A percentile compares a stretch with the other conserved stretches of the same genome.
Evolutionary conservation across 345 rosid species (phyloP).

Genomic region (Laguncularia racemosa): DNA sequence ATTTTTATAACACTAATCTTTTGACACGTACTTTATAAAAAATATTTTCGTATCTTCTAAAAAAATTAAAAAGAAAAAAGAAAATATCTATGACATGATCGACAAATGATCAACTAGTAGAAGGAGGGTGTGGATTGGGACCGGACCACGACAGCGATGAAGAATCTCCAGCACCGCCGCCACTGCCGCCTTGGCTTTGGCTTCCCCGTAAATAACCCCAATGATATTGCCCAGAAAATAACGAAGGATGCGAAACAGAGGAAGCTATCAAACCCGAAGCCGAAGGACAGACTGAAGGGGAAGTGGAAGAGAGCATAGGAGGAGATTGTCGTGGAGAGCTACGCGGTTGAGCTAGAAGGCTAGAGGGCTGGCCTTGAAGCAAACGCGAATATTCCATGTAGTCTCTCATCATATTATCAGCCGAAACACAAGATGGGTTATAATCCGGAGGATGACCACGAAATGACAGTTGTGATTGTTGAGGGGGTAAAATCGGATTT

Average conservation of each 20-base stretch:
- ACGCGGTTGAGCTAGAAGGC: constrained; percentile 6
- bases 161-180: not conserved
- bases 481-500: too few species aligned
- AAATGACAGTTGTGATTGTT: not conserved
- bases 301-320: not conserved
- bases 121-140: constrained; percentile 4
- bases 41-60: too few species aligned
- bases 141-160: constrained; percentile 1
- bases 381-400: constrained; percentile 12
- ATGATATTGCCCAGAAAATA: constrained; percentile 10
- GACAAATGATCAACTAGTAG: not conserved
- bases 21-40: too few species aligned
- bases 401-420: not conserved
- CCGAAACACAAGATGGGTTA: not conserved
- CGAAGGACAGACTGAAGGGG: not conserved
- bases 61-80: too few species aligned
- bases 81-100: not conserved
- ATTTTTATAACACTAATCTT: too few species aligned
- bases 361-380: constrained; percentile 13
- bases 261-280: not conserved
- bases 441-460: not conserved
- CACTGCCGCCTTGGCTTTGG: not conserved
- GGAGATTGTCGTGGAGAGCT: constrained; percentile 2
- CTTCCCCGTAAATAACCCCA: not conserved
- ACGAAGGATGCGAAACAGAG: constrained; percentile 3